A percentile compares a stretch with the other conserved stretches of the same genome.
These are phyloP conservation scores for Trichoderma gamsii DNA, from an alignment of 495 filamentous ascomycete genomes.

Conservation along the genomic window DNA sequence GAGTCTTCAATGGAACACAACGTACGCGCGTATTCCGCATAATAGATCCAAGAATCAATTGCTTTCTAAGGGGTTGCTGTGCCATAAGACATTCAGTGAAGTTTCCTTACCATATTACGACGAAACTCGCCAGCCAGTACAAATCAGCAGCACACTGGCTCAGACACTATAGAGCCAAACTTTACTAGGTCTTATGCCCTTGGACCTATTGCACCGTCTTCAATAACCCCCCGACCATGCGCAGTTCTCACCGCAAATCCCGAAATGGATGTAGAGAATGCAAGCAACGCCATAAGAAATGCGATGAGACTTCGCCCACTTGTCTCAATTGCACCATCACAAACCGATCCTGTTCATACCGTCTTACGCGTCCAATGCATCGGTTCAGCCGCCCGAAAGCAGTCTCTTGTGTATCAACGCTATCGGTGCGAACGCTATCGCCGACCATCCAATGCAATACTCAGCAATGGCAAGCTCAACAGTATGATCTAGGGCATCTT, in stretches of 20 bases:
- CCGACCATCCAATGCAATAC: conserved; percentile 8
- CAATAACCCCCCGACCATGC: not conserved
- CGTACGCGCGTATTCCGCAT: no score
- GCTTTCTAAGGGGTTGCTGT: no score
- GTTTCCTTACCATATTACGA: no score
- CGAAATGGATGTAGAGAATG: conserved; percentile 26
- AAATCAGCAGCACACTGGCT: no score
- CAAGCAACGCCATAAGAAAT: conserved; percentile 32
- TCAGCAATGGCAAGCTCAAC: not conserved
- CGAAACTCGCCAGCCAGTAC: no score
- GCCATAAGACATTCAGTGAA: no score
- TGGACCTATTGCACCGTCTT: not conserved
- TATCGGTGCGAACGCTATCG: not conserved
- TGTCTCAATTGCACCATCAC: conserved; percentile 26
- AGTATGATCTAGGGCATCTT: conserved; percentile 27
- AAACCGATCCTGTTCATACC: conserved; percentile 25
- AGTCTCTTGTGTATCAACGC: not conserved
- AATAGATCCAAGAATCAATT: no score
- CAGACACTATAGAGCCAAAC: not conserved
- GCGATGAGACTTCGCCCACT: conserved; percentile 28
- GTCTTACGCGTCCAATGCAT: not conserved
- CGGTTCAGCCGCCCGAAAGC: not conserved
- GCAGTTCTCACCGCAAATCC: conserved; percentile 25
- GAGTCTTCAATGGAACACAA: not conserved
- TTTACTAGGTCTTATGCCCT: not conserved